These are phyloP conservation scores for Fusarium tjaetaba DNA, from an alignment of 2,329 filamentous ascomycete genomes.

Conservation along the genomic window DNA sequence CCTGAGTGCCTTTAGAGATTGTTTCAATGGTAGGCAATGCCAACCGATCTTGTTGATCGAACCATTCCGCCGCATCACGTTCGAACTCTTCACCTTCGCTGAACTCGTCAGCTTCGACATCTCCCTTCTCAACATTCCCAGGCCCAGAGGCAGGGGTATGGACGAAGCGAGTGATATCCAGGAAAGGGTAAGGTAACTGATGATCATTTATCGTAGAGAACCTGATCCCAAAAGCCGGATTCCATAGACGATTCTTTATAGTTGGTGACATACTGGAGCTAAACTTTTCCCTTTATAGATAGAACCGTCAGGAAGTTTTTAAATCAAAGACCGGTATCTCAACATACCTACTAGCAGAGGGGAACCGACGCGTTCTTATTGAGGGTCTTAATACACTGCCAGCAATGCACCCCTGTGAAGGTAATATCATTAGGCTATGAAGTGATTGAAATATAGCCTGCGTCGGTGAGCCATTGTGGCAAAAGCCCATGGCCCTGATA, in stretches of 20 bases:
- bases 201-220: slow-evolving; percentile 40
- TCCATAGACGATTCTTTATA: slow-evolving; percentile 43
- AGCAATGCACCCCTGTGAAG: slow-evolving; percentile 33
- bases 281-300: slow-evolving; percentile 7
- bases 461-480: slow-evolving; percentile 37
- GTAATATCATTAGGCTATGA: slow-evolving; percentile 34
- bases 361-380: slow-evolving; percentile 22
- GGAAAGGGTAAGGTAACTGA: slow-evolving; percentile 40
- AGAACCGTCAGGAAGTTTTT: slow-evolving; percentile 19
- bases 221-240: slow-evolving; percentile 44
- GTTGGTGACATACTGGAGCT: slow-evolving; percentile 33
- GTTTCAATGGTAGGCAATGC: background rate
- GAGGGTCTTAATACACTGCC: slow-evolving; percentile 45
- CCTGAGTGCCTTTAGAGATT: slow-evolving; percentile 6
- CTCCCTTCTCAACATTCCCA: background rate
- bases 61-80: slow-evolving; percentile 39
- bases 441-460: slow-evolving; percentile 29
- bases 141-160: slow-evolving; percentile 21
- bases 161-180: slow-evolving; percentile 43
- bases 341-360: slow-evolving; percentile 33
- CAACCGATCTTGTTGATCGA: slow-evolving; percentile 37
- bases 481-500: slow-evolving; percentile 39
- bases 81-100: slow-evolving; percentile 41
- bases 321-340: background rate
- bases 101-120: slow-evolving; percentile 29